phyloP scores from a whole-genome alignment of 2,329 filamentous ascomycete species.

The Pseudogymnoascus sp. region DNA sequence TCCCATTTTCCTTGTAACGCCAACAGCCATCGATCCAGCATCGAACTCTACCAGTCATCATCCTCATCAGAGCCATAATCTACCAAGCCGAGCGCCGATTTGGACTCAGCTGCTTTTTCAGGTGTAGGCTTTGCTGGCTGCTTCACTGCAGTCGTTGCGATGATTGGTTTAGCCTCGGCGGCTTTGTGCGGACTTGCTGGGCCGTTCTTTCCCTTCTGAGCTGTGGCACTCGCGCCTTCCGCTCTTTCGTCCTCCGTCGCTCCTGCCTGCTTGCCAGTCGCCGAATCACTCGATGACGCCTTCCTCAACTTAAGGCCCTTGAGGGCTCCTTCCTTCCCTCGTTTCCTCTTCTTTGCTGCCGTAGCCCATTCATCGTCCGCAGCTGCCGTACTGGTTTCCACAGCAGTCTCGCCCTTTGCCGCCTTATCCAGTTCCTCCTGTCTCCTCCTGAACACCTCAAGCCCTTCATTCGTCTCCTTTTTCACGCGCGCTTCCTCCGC shows the following conservation, averaged over 20 bases:
- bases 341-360: constrained; percentile 33
- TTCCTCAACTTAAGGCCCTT: constrained; percentile 28
- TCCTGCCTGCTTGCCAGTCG: not conserved
- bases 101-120: not conserved
- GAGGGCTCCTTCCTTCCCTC: constrained; percentile 30
- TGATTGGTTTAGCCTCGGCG: not conserved
- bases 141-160: not conserved
- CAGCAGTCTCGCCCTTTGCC: constrained; percentile 17
- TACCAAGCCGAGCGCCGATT: constrained; percentile 36
- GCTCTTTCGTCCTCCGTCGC: not conserved
- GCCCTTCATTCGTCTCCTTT: constrained; percentile 49
- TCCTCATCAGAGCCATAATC: constrained; percentile 51
- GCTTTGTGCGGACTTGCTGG: not conserved
- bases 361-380: constrained; percentile 31
- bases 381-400: constrained; percentile 11
- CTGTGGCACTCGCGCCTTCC: not conserved
- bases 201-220: not conserved
- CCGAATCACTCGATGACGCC: constrained; percentile 17
- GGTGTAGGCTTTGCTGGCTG: not conserved
- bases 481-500: constrained; percentile 47
- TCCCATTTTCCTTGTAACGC: not conserved
- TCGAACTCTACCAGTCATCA: constrained; percentile 26
- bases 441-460: constrained; percentile 47
- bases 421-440: constrained; percentile 34
- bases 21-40: not conserved